Evolutionary conservation across 2,329 filamentous ascomycete genomes (phyloP), one percentile per base, ranked within the genome.

Genomic region (Escovopsis sp.): DNA sequence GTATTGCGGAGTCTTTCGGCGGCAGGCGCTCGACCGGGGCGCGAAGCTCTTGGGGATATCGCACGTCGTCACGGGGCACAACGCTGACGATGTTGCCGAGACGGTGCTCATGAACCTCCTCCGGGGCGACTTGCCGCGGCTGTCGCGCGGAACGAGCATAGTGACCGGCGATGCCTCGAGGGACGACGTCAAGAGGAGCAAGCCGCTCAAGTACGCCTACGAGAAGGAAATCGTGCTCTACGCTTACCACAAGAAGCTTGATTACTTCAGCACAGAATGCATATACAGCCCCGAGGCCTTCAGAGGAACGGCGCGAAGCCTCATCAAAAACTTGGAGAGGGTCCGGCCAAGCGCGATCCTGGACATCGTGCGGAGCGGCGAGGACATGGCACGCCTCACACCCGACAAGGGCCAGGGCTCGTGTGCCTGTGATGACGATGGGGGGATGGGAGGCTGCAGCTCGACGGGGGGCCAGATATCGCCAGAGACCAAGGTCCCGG

Each of bases 221-320:
- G 91, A 98, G 59, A 98, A 98, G 65, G 91, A 98, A 59, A 98
- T 98, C 51, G 91, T 98, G 15, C 71, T 98, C 6, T 98, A 98
- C 58, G 91, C 91, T 5, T 85, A 96, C 58, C 87, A 98, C 67
- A 94, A 91, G 63, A 88, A 88, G 60, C 70, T 98, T 49, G 88
- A 96, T 59, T 98, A 98, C 64, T 98, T 98, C 64, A 94, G 81
- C 55, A 98, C 91, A 0, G 91, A 98, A 64, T 98, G 91, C 68
- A 87, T 98, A 47, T 98, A 98, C 67, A 94, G 86, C 42, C 91
- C 91, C 0, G 91, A 98, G 62, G 91, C 91, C 2, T 98, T 98
- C 58, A 75, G 91, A 45, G 91, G 91, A 3, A 94, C 85, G 51
- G 91, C 91, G 2, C 75, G 91, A 49, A 85, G 81, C 26, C 65